Evolutionary conservation across 306 rosid genomes (phyloP).

Genomic region (Vicia faba): DNA sequence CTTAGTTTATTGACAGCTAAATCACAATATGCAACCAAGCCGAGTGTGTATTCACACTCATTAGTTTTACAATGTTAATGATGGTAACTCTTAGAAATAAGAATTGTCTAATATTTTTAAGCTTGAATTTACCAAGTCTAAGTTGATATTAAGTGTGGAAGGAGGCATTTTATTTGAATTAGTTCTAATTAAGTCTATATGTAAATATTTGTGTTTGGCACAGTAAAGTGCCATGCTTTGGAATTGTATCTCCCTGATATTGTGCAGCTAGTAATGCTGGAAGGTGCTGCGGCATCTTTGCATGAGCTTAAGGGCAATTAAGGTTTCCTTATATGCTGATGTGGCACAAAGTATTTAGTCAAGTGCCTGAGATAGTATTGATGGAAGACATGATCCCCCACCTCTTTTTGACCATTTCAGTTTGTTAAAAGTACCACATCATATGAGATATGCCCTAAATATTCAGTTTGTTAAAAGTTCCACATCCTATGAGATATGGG

Average conservation of each 20-base stretch:
- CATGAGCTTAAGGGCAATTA: background rate
- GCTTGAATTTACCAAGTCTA: background rate
- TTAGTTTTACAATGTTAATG: conserved; percentile 3
- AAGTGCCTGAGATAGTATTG: background rate
- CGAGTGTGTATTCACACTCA: conserved; percentile 3
- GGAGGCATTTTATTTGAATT: background rate
- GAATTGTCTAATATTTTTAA: background rate
- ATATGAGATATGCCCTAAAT: background rate
- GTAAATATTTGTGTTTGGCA: background rate
- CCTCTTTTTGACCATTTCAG: background rate
- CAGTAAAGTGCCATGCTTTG: background rate
- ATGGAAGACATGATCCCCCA: background rate
- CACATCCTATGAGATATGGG: background rate
- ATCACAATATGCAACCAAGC: background rate
- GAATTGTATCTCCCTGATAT: background rate
- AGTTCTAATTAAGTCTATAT: background rate
- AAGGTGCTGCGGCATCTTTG: background rate
- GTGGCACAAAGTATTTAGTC: background rate
- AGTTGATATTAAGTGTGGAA: background rate
- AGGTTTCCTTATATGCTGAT: background rate
- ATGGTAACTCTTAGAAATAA: background rate
- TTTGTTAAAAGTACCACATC: background rate
- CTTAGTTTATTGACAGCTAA: conserved; percentile 25
- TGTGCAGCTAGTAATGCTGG: background rate
- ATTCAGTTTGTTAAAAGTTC: too few species aligned